Percentiles rank a stretch among this genome's conserved stretches.
Evolutionary conservation across 2,329 filamentous ascomycete species (phyloP).

Genomic region (Neopestalotiopsis sp.): DNA sequence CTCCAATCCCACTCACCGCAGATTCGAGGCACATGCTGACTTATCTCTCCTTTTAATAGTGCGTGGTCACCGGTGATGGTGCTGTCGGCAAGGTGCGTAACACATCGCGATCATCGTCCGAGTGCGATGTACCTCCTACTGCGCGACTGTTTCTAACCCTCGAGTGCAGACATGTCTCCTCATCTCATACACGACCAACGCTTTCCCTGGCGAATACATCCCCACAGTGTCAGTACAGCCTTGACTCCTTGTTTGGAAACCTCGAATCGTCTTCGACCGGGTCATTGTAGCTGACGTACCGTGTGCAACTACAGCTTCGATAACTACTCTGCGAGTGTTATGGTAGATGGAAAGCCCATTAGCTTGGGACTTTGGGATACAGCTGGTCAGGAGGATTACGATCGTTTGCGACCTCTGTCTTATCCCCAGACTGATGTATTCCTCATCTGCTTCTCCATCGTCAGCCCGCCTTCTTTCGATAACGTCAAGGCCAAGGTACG

Average conservation of each 20-base stretch:
- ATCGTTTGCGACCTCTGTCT: constrained; percentile 89
- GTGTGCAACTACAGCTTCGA: constrained; percentile 72
- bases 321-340: constrained; percentile 98
- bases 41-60: constrained; percentile 58
- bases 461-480: constrained; percentile 96
- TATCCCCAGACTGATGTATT: constrained; percentile 99
- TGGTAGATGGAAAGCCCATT: constrained; percentile 98
- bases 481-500: constrained; percentile 98
- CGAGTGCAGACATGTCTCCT: constrained; percentile 86
- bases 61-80: constrained; percentile 98
- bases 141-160: constrained; percentile 35
- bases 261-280: background rate
- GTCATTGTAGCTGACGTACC: constrained; percentile 7
- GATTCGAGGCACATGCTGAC: constrained; percentile 35
- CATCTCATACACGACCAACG: constrained; percentile 99
- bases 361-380: constrained; percentile 98
- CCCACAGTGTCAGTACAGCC: constrained; percentile 81
- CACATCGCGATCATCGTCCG: constrained; percentile 7
- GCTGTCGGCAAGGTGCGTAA: constrained; percentile 91
- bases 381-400: constrained; percentile 98
- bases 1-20: background rate
- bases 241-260: background rate
- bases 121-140: constrained; percentile 20
- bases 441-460: constrained; percentile 97
- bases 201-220: constrained; percentile 99